Evolutionary conservation across 2,329 filamentous ascomycete species (phyloP).

Genomic region (Scedosporium minutisporum): DNA sequence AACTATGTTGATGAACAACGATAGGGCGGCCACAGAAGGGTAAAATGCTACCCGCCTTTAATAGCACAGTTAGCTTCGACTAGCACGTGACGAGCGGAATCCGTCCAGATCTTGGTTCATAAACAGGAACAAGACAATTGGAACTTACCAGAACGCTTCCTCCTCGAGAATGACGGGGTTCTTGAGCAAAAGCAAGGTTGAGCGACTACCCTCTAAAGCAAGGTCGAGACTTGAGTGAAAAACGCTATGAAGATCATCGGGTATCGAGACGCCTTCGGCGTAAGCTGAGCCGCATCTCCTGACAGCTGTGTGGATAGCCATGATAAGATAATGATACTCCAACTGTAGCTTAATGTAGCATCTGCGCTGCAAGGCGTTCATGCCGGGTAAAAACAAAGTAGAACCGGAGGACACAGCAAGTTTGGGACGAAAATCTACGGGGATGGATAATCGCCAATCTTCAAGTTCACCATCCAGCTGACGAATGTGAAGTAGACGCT

Average conservation of each 20-base stretch:
- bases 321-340: slow-evolving; percentile 46
- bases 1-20: slow-evolving; percentile 45
- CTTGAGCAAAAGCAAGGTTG: slow-evolving; percentile 39
- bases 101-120: too few species aligned
- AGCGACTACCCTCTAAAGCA: slow-evolving; percentile 45
- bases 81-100: too few species aligned
- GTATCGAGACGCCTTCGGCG: slow-evolving; percentile 13
- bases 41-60: slow-evolving; percentile 46
- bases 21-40: slow-evolving; percentile 42
- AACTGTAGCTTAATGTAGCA: slow-evolving; percentile 37
- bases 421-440: slow-evolving; percentile 32
- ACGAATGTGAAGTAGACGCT: slow-evolving; percentile 43
- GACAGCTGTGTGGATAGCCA: slow-evolving; percentile 45
- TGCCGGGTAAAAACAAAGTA: slow-evolving; percentile 10
- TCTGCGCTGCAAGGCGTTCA: slow-evolving; percentile 20
- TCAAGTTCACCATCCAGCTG: slow-evolving; percentile 49
- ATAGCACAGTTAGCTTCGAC: background rate
- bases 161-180: slow-evolving; percentile 31
- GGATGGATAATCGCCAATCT: slow-evolving; percentile 40
- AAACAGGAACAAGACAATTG: too few species aligned
- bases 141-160: slow-evolving; percentile 39
- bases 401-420: slow-evolving; percentile 26
- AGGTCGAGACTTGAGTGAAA: slow-evolving; percentile 43
- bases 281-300: slow-evolving; percentile 33
- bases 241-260: slow-evolving; percentile 26